A percentile compares a stretch with the other conserved stretches of the same genome.
phyloP scores from a whole-genome alignment of 192 early-diverging fungal genomes.

The Linnemannia hyalina region DNA sequence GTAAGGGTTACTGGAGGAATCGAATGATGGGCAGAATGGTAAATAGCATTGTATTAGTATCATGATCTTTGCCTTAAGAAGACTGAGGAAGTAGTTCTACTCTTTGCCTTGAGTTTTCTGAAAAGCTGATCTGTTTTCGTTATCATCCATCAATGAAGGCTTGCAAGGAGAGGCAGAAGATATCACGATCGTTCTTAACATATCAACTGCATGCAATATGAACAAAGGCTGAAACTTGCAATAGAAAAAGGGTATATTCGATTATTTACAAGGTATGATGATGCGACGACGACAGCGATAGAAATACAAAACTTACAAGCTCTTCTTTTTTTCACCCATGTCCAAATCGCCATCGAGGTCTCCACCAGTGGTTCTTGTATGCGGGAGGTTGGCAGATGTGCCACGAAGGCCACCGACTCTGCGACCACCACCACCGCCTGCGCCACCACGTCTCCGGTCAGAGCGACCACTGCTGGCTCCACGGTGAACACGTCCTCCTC shows the following conservation, averaged over 20 bases:
- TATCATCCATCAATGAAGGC: neutral
- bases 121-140: neutral
- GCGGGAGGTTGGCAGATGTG: neutral
- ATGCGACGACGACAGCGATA: neutral
- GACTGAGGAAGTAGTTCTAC: neutral
- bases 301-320: constrained; percentile 15
- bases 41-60: neutral
- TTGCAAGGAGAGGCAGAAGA: neutral
- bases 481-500: constrained; percentile 3
- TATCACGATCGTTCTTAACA: neutral
- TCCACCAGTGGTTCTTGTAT: neutral
- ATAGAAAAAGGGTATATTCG: constrained; percentile 4
- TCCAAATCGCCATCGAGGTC: constrained; percentile 14
- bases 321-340: constrained; percentile 20
- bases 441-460: constrained; percentile 8
- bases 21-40: neutral
- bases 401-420: constrained; percentile 7
- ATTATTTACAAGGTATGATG: neutral
- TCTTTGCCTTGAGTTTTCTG: neutral
- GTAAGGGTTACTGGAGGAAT: constrained; percentile 9
- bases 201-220: neutral
- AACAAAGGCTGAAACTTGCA: neutral
- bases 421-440: neutral
- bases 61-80: neutral
- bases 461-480: neutral